Evolutionary conservation across 2,329 filamentous ascomycete genomes (phyloP), one percentile per base, ranked within the genome.

Genomic region (Alternaria burnsii): DNA sequence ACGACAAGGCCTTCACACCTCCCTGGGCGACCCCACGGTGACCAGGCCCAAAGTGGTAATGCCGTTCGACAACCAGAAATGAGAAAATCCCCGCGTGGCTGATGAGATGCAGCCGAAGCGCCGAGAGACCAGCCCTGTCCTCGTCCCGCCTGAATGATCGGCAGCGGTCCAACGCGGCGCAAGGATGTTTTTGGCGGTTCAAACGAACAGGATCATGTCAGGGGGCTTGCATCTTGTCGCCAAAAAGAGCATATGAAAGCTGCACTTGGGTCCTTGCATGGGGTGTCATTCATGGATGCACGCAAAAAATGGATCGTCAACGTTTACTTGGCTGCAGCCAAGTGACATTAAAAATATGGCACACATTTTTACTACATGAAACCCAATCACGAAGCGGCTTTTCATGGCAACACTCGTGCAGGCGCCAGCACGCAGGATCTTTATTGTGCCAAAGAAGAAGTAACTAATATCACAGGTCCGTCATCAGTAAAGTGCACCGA

Each of bases 61-160:
- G 68, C 72, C 71, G 72, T 76, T 76, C 68, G 72, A 76, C 70
- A 71, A 71, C 66, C 67, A 75, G 68, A 76, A 76, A 50, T 36
- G 46, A 50, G 32, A 50, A 50, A 50, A 72, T 77, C 72, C 71
- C 75, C 74, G 63, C 61, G 62, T 75, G 73, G 70, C 74, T 72
- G 69, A 66, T 69, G 66, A 68, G 69, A 71, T 71, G 71, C 72
- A 75, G 71, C 73, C 74, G 72, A 76, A 68, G 73, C 73, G 69
- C 72, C 73, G 73, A 75, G 43, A 30, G 40, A 28, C 24, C 52
- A 65, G 71, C 67, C 74, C 73, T 74, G 68, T 69, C 61, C 65
- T 68, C 70, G 66, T 76, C 72, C 73, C 73, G 74, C 63, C 66
- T 71, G 61, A 65, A 70, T 71, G 76, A 78, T 78, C 76, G 73